Evolutionary conservation across 805 yeast species (phyloP).

Genomic region (Peterozyma xylosa): DNA sequence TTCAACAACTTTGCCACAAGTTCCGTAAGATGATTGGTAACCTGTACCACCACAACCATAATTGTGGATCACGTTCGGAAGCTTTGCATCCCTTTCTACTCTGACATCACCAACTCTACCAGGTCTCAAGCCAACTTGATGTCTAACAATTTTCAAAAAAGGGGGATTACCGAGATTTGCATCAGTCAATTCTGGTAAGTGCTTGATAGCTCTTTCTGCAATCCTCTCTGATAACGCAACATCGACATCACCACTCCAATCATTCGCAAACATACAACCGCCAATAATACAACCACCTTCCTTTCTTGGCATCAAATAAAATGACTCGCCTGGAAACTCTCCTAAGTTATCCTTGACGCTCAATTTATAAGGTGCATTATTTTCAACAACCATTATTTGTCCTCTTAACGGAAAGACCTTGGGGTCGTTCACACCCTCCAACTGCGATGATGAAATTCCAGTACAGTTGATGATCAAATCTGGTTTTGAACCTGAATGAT

Average conservation of each 20-base stretch:
- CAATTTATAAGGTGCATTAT: slow-evolving; percentile 16
- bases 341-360: slow-evolving; percentile 21
- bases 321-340: slow-evolving; percentile 32
- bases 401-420: slow-evolving; percentile 48
- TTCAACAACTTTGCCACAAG: slow-evolving; percentile 35
- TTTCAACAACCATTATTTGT: slow-evolving; percentile 46
- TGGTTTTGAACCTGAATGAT: slow-evolving; percentile 30
- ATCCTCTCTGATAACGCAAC: slow-evolving; percentile 42
- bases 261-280: slow-evolving; percentile 47
- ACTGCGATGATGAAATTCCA: slow-evolving; percentile 39
- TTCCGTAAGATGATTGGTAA: slow-evolving; percentile 63
- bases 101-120: slow-evolving; percentile 52
- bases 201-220: slow-evolving; percentile 30
- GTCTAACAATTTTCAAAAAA: slow-evolving; percentile 36
- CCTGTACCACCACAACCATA: slow-evolving; percentile 71
- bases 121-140: slow-evolving; percentile 68
- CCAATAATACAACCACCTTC: slow-evolving; percentile 72
- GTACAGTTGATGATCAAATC: slow-evolving; percentile 51
- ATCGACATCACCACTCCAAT: slow-evolving; percentile 27
- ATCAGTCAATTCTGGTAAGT: slow-evolving; percentile 48
- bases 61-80: slow-evolving; percentile 36
- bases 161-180: slow-evolving; percentile 18
- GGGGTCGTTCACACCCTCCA: slow-evolving; percentile 39
- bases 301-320: slow-evolving; percentile 62
- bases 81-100: slow-evolving; percentile 24